Base-by-base conservation (phyloP, 2,329 filamentous ascomycete species). In the Epicoccum nigrum region DNA sequence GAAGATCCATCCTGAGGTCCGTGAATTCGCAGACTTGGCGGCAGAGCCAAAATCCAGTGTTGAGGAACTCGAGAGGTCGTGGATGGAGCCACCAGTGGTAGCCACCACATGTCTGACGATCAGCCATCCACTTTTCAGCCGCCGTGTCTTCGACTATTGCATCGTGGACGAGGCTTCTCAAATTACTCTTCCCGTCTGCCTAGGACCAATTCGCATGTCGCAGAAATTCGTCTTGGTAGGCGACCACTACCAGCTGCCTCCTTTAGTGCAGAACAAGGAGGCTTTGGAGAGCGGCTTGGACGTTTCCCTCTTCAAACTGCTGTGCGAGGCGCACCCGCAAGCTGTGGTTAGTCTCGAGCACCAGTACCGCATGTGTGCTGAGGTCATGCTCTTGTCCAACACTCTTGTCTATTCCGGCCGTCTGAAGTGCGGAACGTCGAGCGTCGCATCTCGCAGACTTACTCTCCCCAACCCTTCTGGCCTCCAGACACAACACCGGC, bases 131-230 rank as follows among this genome's bases (percentile, higher is more conserved):
- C 78, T 99, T 7, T 97, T 99, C 75, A 88, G 84, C 49, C 89
- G 93, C 67, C 88, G 94, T 4, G 86, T 87, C 0, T 99, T 99
- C 62, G 94, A 99, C 74, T 97, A 97, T 69, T 99, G 94, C 68
- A 97, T 99, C 56, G 93, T 99, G 4, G 94, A 99, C 60, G 94
- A 99, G 74, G 94, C 94, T 0, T 97, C 92, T 2, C 94, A 99
- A 67, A 97, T 99, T 69, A 99, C 94, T 0, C 78, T 99, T 16
- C 94, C 94, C 0, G 93, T 97, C 16, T 97, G 94, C 59, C 79
- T 97, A 0, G 94, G 94, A 0, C 94, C 94, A 0, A 95, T 99
- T 61, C 86, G 94, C 9, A 90, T 97, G 84, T 92, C 94, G 4
- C 85, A 85, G 42, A 96, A 89, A 0, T 99, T 99, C 73, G 90